Percentiles rank a stretch among this genome's conserved stretches.
These are phyloP conservation scores for Phylloporus scabripes DNA, from an alignment of 768 basidiomycete genomes.

Conservation along the genomic window DNA sequence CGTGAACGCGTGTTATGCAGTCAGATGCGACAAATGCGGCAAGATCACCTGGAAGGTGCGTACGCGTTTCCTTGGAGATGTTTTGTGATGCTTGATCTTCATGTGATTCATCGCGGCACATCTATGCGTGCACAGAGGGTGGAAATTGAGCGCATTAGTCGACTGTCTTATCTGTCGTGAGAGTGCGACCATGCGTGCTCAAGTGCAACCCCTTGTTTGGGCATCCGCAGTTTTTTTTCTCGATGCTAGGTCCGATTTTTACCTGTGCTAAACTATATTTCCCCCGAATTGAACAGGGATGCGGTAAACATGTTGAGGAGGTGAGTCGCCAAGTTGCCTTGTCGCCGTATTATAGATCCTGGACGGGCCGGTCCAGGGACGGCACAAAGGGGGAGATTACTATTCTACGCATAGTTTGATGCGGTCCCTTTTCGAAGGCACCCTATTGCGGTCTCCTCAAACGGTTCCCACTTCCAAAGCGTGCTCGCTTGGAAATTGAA, in stretches of 20 bases:
- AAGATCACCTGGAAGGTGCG: conserved; percentile 71
- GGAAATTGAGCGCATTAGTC: conserved; percentile 13
- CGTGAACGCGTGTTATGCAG: conserved; percentile 50
- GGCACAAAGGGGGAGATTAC: conserved; percentile 7
- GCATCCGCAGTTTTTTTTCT: conserved; percentile 3
- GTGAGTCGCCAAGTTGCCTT: conserved; percentile 38
- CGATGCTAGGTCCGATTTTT: background rate
- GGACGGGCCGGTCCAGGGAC: conserved; percentile 10
- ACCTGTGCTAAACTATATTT: conserved; percentile 5
- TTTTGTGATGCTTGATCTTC: conserved; percentile 12
- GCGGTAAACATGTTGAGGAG: conserved; percentile 58
- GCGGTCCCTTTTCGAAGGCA: conserved; percentile 33
- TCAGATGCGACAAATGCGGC: conserved; percentile 55
- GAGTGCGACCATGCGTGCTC: conserved; percentile 10
- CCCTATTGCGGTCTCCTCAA: conserved; percentile 27
- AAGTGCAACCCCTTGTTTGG: conserved; percentile 11
- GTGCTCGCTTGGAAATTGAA: conserved; percentile 21
- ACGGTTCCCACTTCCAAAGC: conserved; percentile 14
- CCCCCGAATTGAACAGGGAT: conserved; percentile 45
- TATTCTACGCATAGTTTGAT: conserved; percentile 30
- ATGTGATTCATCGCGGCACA: conserved; percentile 17
- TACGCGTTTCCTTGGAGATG: conserved; percentile 27
- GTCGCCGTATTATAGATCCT: conserved; percentile 9
- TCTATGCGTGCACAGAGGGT: conserved; percentile 12
- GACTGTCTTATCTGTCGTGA: conserved; percentile 7